A percentile compares a stretch with the other conserved stretches of the same genome.
Evolutionary conservation across 495 filamentous ascomycete genomes (phyloP).

Genomic region (Penicillium ucsense): DNA sequence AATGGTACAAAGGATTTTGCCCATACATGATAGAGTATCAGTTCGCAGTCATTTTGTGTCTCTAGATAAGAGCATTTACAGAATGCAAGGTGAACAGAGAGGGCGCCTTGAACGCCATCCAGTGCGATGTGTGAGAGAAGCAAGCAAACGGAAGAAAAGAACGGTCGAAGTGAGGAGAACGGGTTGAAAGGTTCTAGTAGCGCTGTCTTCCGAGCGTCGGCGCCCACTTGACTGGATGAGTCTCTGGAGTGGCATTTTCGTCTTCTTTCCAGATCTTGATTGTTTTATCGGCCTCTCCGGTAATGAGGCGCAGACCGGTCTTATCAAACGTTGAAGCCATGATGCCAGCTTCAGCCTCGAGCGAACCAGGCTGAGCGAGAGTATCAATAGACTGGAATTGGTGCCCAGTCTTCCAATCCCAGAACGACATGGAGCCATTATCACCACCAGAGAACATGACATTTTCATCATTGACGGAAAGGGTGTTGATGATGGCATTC

Average conservation of each 20-base stretch:
- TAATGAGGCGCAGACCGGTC: constrained; percentile 82
- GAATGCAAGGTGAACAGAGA: constrained; percentile 1
- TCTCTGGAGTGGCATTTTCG: constrained; percentile 79
- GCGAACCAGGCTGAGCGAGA: constrained; percentile 83
- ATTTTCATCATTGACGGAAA: constrained; percentile 90
- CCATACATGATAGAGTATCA: no score
- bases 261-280: constrained; percentile 96
- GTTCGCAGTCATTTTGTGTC: no score
- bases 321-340: constrained; percentile 87
- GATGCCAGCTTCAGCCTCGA: constrained; percentile 90
- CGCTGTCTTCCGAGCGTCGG: constrained; percentile 68
- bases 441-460: constrained; percentile 93
- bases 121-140: constrained; percentile 14
- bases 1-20: constrained; percentile 1
- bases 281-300: constrained; percentile 94
- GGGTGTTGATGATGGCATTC: constrained; percentile 89
- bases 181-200: constrained; percentile 33
- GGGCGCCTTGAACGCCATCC: constrained; percentile 24
- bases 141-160: constrained; percentile 11
- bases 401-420: constrained; percentile 98
- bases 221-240: constrained; percentile 89
- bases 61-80: background rate
- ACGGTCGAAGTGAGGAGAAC: constrained; percentile 12
- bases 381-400: constrained; percentile 81
- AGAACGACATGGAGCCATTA: constrained; percentile 94